Conservation (phyloP, 2,329 filamentous ascomycete species). For the Neonectria hederae region DNA sequence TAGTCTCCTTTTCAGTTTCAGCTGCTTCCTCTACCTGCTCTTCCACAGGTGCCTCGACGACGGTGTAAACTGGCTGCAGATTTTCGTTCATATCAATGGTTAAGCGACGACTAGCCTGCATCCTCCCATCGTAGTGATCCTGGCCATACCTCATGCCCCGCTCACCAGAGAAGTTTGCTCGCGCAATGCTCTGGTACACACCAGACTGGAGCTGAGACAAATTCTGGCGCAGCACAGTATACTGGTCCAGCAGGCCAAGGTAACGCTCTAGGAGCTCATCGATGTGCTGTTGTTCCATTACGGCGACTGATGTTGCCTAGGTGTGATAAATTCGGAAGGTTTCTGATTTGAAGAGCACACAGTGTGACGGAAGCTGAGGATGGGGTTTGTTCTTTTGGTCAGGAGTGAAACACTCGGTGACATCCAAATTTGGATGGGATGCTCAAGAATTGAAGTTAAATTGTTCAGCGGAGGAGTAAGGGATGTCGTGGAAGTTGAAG, state of each 20-base stretch:
- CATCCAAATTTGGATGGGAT: too few relatives aligned
- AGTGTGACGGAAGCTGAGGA: too few relatives aligned
- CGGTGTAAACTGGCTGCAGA: slow-evolving; percentile 31
- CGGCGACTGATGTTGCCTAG: background rate
- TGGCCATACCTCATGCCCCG: slow-evolving; percentile 71
- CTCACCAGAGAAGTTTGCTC: slow-evolving; percentile 78
- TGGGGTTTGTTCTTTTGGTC: too few relatives aligned
- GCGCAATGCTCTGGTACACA: slow-evolving; percentile 70
- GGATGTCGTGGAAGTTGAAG: slow-evolving; percentile 10
- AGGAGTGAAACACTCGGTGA: background rate
- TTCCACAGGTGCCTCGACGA: slow-evolving; percentile 21
- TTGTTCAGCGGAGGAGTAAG: slow-evolving; percentile 1
- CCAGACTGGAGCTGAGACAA: slow-evolving; percentile 64
- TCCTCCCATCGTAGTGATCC: slow-evolving; percentile 78
- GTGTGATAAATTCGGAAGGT: background rate
- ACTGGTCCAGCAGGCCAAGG: slow-evolving; percentile 72
- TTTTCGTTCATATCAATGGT: slow-evolving; percentile 29
- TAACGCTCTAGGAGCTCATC: slow-evolving; percentile 73
- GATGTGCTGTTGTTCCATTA: slow-evolving; percentile 54
- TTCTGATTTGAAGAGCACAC: background rate
- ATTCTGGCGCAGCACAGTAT: slow-evolving; percentile 66
- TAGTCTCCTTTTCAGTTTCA: background rate
- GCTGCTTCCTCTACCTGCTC: slow-evolving; percentile 17
- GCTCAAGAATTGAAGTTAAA: background rate
- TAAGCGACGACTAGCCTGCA: slow-evolving; percentile 68